phyloP scores from a whole-genome alignment of 257 asterid genomes.

The Solanum piurae region DNA sequence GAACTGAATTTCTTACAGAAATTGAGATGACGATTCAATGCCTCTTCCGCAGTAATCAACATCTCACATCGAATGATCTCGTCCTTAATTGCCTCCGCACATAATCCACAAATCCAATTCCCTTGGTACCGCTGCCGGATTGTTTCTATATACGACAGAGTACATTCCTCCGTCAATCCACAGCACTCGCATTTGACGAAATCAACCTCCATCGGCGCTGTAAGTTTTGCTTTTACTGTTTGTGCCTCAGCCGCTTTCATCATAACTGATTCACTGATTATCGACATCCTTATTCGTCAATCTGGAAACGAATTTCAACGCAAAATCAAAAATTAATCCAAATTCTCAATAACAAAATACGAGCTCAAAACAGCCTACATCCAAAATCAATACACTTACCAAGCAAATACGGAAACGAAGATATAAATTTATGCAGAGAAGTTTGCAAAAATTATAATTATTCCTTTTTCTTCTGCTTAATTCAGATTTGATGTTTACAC shows the following conservation, averaged over 20 bases:
- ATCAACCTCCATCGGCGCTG: slow-evolving; percentile 36
- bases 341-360: not conserved
- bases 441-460: not conserved
- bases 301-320: not conserved
- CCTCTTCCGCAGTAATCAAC: slow-evolving; percentile 65
- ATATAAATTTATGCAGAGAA: not conserved
- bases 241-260: slow-evolving; percentile 26
- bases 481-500: not conserved
- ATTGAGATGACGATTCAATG: slow-evolving; percentile 52
- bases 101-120: slow-evolving; percentile 93
- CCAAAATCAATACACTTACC: slow-evolving; percentile 23
- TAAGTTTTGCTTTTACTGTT: slow-evolving; percentile 3
- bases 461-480: not conserved
- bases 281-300: not conserved
- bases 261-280: slow-evolving; percentile 36
- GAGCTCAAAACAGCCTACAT: not conserved
- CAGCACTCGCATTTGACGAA: slow-evolving; percentile 80
- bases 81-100: slow-evolving; percentile 86
- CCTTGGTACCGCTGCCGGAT: slow-evolving; percentile 66
- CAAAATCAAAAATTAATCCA: not conserved
- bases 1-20: slow-evolving; percentile 60
- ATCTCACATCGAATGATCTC: slow-evolving; percentile 45
- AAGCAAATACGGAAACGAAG: slow-evolving; percentile 5
- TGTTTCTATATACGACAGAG: slow-evolving; percentile 51
- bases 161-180: slow-evolving; percentile 87